Evolutionary conservation across 805 yeast genomes (phyloP).

Genomic region (Phaffomyces thermotolerans): DNA sequence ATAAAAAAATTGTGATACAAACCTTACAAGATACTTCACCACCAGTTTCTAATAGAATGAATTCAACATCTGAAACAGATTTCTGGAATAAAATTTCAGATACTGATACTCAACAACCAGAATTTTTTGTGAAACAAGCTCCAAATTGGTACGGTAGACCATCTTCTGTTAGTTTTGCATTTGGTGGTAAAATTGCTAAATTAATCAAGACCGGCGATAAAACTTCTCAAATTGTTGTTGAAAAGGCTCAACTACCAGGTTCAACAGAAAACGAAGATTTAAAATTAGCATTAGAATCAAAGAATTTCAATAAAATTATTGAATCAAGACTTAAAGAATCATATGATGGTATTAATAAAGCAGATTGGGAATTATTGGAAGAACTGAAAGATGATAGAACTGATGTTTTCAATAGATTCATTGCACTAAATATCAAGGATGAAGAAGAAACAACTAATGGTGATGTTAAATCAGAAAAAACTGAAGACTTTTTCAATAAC

Average conservation of each 20-base stretch:
- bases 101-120: conserved; percentile 66
- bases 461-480: conserved; percentile 17
- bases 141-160: conserved; percentile 85
- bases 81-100: conserved; percentile 79
- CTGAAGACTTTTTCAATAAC: conserved; percentile 32
- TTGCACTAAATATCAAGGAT: conserved; percentile 28
- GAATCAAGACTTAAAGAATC: conserved; percentile 42
- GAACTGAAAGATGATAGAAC: conserved; percentile 50
- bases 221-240: conserved; percentile 36
- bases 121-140: conserved; percentile 66
- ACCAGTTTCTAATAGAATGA: conserved; percentile 38
- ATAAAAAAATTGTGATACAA: conserved; percentile 74
- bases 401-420: conserved; percentile 40
- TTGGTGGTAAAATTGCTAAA: conserved; percentile 81
- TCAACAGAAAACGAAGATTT: conserved; percentile 36
- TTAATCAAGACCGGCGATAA: conserved; percentile 36
- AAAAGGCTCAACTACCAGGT: conserved; percentile 31
- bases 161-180: conserved; percentile 75
- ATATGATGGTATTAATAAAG: conserved; percentile 33
- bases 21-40: conserved; percentile 81
- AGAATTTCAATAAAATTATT: conserved; percentile 48
- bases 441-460: conserved; percentile 22
- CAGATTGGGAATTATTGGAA: conserved; percentile 62
- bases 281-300: conserved; percentile 47
- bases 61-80: conserved; percentile 53